These are phyloP conservation scores for Nakazawaea anatomiae DNA, from an alignment of 805 yeast species.

Conservation along the genomic window DNA sequence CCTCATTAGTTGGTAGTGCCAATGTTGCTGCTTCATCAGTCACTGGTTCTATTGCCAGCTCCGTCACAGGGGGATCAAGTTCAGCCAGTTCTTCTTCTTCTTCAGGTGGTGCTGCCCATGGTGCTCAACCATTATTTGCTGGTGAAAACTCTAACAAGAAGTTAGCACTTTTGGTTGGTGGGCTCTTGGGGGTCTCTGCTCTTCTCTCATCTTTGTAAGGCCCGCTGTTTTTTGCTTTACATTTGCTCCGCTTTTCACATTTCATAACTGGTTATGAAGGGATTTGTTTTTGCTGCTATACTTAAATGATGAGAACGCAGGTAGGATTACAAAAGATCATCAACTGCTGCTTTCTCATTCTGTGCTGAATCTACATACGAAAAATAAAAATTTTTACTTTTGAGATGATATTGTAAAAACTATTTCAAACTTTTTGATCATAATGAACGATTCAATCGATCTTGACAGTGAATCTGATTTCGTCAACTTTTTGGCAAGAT, in stretches of 20 bases:
- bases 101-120: slow-evolving; percentile 18
- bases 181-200: slow-evolving; percentile 10
- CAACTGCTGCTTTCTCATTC: too few species aligned
- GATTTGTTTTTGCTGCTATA: too few species aligned
- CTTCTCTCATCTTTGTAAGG: slow-evolving; percentile 8
- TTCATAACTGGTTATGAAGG: background rate
- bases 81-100: slow-evolving; percentile 14
- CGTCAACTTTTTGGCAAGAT: too few species aligned
- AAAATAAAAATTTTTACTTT: background rate
- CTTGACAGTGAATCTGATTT: too few species aligned
- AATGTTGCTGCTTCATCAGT: slow-evolving; percentile 17
- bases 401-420: background rate
- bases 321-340: too few species aligned
- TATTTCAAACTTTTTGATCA: background rate
- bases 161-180: slow-evolving; percentile 9
- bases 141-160: slow-evolving; percentile 10
- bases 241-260: background rate
- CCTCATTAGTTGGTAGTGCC: slow-evolving; percentile 17
- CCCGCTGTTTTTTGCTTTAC: too few species aligned
- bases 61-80: background rate
- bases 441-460: too few species aligned
- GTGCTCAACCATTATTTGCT: slow-evolving; percentile 1
- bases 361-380: too few species aligned
- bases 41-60: background rate
- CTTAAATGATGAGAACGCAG: too few species aligned